Evolutionary conservation across 2,329 filamentous ascomycete genomes (phyloP), one percentile per base, ranked within the genome.

Genomic region (Xylaria sp.): DNA sequence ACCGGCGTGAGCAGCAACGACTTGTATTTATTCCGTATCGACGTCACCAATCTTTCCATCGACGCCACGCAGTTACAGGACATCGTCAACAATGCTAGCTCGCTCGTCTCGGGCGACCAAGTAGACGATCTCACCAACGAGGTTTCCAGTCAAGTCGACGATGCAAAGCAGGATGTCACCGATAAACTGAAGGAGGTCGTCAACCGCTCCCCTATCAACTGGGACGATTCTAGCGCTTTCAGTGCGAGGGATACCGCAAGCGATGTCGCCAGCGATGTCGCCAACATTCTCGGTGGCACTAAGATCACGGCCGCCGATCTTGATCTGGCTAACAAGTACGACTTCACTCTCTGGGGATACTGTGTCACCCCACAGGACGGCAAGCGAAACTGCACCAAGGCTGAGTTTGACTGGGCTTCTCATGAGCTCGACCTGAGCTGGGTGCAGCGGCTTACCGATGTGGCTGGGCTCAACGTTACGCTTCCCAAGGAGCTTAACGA

Each of bases 311-410:
- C 88, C 8, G 73, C 79, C 1, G 82, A 88, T 28, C 84, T 93
- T 52, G 85, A 87, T 64, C 87, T 97, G 68, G 88, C 87, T 76
- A 89, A 95, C 78, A 86, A 90, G 77, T 98, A 98, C 87, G 88
- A 92, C 70, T 86, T 98, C 78, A 89, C 88, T 78, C 86, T 98
- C 46, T 97, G 93, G 92, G 92, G 92, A 79, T 97, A 94, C 87
- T 98, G 96, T 87, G 84, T 85, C 66, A 89, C 87, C 63, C 82
- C 86, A 60, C 80, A 84, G 73, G 86, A 87, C 73, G 84, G 85
- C 75, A 84, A 86, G 71, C 84, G 85, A 72, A 84, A 86, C 74
- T 98, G 95, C 88, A 91, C 90, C 63, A 85, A 89, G 74, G 86
- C 90, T 64, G 84, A 91, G 79, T 90, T 91, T 75, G 85, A 93